Percentiles rank a stretch among this genome's conserved stretches.
phyloP scores from a whole-genome alignment of 805 yeast genomes.

The Wickerhamomyces sydowiorum region DNA sequence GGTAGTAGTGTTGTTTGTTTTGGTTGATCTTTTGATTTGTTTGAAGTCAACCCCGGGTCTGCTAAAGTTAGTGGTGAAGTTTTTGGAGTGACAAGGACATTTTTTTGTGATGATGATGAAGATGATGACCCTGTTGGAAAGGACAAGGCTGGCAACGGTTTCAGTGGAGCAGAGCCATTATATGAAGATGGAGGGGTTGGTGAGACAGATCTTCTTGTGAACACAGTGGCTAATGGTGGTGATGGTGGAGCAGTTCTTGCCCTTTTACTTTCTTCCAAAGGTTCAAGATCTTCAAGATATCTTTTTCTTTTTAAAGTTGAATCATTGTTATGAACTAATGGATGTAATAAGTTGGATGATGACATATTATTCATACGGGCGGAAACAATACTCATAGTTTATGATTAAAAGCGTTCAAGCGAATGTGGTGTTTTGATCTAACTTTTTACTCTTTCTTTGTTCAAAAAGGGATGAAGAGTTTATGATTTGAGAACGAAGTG shows the following conservation, averaged over 20 bases:
- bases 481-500: no score
- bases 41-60: constrained; percentile 10
- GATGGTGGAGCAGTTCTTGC: constrained; percentile 44
- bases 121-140: neutral
- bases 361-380: neutral
- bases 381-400: constrained; percentile 1
- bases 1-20: constrained; percentile 9
- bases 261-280: constrained; percentile 23
- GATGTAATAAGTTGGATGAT: constrained; percentile 2
- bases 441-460: no score
- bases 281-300: constrained; percentile 17
- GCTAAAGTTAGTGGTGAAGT: neutral
- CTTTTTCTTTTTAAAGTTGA: constrained; percentile 16
- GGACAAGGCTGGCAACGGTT: constrained; percentile 20
- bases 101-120: neutral
- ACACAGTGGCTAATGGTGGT: constrained; percentile 23
- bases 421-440: neutral
- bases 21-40: constrained; percentile 12
- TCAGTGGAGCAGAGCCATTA: constrained; percentile 2
- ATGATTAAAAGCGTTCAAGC: neutral
- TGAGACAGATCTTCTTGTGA: constrained; percentile 19
- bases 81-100: neutral
- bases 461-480: no score
- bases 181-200: constrained; percentile 12
- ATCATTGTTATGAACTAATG: constrained; percentile 2